A percentile compares a stretch with the other conserved stretches of the same genome.
Conservation (phyloP, 2,329 filamentous ascomycete species). For the Rhytidhysteron rufulum region DNA sequence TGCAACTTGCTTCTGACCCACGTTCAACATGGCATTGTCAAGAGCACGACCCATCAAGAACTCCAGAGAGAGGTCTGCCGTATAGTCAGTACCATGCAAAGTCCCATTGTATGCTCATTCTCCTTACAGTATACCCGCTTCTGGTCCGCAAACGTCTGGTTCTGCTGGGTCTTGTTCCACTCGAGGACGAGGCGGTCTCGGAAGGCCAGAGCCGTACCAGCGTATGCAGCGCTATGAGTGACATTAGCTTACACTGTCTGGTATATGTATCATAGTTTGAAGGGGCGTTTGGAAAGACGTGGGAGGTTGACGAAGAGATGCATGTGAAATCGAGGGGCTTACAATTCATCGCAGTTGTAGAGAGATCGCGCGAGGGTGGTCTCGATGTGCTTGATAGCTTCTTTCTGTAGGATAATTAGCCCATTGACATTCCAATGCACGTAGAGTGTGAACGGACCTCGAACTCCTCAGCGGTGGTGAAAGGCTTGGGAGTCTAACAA, state of each 20-base stretch:
- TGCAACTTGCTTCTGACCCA: constrained; percentile 80
- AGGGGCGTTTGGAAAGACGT: not conserved
- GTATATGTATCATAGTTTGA: too few species aligned
- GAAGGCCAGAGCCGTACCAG: constrained; percentile 86
- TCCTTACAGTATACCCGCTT: constrained; percentile 85
- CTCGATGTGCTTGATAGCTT: constrained; percentile 91
- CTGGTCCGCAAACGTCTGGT: constrained; percentile 82
- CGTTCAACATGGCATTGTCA: constrained; percentile 98
- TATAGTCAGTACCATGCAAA: constrained; percentile 10
- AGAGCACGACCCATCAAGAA: constrained; percentile 95
- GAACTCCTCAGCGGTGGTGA: constrained; percentile 78
- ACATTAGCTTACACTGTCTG: too few species aligned
- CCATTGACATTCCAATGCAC: too few species aligned
- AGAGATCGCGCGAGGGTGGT: constrained; percentile 92
- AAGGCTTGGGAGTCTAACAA: constrained; percentile 60
- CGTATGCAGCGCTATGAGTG: constrained; percentile 68
- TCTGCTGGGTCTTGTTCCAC: constrained; percentile 98
- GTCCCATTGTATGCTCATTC: not conserved
- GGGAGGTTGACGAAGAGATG: not conserved
- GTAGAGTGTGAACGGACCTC: constrained; percentile 45
- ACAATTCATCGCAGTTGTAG: constrained; percentile 93
- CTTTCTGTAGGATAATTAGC: constrained; percentile 51
- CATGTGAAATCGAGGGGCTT: constrained; percentile 12
- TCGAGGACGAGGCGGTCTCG: constrained; percentile 88
- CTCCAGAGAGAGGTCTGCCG: constrained; percentile 79